Percentiles rank a stretch among this genome's conserved stretches.
Conservation (phyloP, 495 filamentous ascomycete species). For the Parathielavia hyrcaniae region DNA sequence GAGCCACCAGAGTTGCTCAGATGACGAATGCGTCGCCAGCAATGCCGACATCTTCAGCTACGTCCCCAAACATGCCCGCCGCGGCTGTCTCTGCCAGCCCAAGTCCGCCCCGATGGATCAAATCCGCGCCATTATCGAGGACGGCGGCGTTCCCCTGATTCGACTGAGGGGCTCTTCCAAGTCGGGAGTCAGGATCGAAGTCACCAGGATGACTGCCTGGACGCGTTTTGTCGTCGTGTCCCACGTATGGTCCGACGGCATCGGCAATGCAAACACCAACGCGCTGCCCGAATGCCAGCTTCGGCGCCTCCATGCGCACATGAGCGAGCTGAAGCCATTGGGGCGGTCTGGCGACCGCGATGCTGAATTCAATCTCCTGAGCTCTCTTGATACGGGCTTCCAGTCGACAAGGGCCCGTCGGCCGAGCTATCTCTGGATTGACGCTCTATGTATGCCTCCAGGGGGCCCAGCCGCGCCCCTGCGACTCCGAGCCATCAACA, state of each 20-base stretch:
- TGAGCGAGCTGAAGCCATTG: slow-evolving; percentile 15
- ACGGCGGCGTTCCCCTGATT: slow-evolving; percentile 22
- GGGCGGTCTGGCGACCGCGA: slow-evolving; percentile 1
- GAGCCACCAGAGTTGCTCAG: slow-evolving; percentile 18
- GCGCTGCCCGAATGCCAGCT: slow-evolving; percentile 24
- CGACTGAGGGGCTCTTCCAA: slow-evolving; percentile 7
- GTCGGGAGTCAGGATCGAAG: slow-evolving; percentile 13
- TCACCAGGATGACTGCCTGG: slow-evolving; percentile 15
- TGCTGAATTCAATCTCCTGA: slow-evolving; percentile 13
- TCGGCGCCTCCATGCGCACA: slow-evolving; percentile 16
- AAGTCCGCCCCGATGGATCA: slow-evolving; percentile 17
- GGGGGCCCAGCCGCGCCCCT: slow-evolving; percentile 4
- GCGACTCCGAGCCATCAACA: slow-evolving; percentile 23
- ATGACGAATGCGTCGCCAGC: slow-evolving; percentile 21
- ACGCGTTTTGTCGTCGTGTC: slow-evolving; percentile 22
- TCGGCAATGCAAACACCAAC: slow-evolving; percentile 19
- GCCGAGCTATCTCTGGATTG: slow-evolving; percentile 25
- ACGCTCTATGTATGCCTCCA: slow-evolving; percentile 24
- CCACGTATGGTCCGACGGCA: slow-evolving; percentile 23
- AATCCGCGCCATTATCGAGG: slow-evolving; percentile 20
- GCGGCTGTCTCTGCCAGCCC: slow-evolving; percentile 21
- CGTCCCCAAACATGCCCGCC: slow-evolving; percentile 20
- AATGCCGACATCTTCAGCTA: slow-evolving; percentile 22
- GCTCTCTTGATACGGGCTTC: slow-evolving; percentile 20
- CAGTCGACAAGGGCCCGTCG: slow-evolving; percentile 8